phyloP scores from a whole-genome alignment of 345 rosid genomes.

The Ricinus communis region DNA sequence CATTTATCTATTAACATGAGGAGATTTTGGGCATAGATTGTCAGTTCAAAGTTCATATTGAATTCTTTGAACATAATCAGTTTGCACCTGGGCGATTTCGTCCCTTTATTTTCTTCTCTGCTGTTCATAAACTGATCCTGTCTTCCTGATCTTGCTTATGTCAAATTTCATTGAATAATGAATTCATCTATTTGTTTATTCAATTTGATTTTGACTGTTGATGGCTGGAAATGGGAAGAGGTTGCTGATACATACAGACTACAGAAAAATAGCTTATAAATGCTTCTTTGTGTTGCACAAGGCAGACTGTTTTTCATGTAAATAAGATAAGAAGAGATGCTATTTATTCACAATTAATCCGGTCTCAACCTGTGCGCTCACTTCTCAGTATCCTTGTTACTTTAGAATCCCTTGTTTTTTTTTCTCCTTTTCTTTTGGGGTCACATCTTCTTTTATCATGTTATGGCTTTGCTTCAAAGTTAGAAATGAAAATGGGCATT shows the following conservation, averaged over 20 bases:
- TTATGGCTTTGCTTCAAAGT: no score
- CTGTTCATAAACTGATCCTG: slow-evolving; percentile 19
- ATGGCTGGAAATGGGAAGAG: no score
- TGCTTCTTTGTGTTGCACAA: not conserved
- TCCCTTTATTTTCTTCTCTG: slow-evolving; percentile 12
- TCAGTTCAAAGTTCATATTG: slow-evolving; percentile 16
- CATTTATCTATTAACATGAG: slow-evolving; percentile 11
- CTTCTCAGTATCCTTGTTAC: not conserved
- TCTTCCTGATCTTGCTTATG: slow-evolving; percentile 20
- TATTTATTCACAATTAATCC: not conserved
- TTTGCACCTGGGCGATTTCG: slow-evolving; percentile 13
- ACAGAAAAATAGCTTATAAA: not conserved
- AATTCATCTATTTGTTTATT: slow-evolving; percentile 14
- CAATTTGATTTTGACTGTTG: no score
- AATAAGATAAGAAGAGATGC: not conserved
- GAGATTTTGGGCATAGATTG: slow-evolving; percentile 18
- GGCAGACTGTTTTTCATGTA: not conserved
- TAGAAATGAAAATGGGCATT: no score
- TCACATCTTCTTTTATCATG: no score
- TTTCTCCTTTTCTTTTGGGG: no score
- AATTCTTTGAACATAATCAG: slow-evolving; percentile 28
- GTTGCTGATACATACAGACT: no score
- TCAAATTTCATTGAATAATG: slow-evolving; percentile 13
- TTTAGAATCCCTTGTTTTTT: no score
- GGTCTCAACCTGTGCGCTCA: no score